These are phyloP conservation scores for Daldinia vernicosa DNA, from an alignment of 495 filamentous ascomycete species.

Conservation along the genomic window DNA sequence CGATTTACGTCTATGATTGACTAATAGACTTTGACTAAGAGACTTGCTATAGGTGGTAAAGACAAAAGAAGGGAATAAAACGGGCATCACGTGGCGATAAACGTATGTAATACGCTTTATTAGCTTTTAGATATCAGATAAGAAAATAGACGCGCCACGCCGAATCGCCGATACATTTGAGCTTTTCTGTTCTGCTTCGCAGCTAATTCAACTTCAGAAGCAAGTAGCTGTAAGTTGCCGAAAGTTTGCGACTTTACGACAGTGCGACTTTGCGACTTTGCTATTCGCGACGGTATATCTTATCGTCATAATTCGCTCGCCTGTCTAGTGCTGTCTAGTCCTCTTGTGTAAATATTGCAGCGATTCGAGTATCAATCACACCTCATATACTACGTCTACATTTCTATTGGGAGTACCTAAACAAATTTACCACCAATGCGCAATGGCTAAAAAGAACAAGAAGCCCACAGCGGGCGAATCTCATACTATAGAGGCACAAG, in stretches of 20 bases:
- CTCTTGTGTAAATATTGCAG: background rate
- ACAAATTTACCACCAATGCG: conserved; percentile 31
- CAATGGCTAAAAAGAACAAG: conserved; percentile 60
- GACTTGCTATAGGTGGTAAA: background rate
- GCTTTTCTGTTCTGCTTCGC: conserved; percentile 13
- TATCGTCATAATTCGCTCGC: conserved; percentile 17
- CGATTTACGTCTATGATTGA: background rate
- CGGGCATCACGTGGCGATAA: conserved; percentile 41
- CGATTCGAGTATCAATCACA: conserved; percentile 14
- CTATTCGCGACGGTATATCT: conserved; percentile 6
- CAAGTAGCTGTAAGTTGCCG: conserved; percentile 11
- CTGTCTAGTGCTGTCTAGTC: background rate
- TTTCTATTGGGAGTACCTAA: conserved; percentile 26
- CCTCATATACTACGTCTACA: conserved; percentile 14
- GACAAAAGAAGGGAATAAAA: background rate
- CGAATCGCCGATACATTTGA: conserved; percentile 35
- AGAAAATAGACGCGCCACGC: conserved; percentile 30
- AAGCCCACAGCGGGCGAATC: conserved; percentile 46
- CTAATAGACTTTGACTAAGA: background rate
- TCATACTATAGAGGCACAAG: conserved; percentile 38
- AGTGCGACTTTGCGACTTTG: conserved; percentile 4
- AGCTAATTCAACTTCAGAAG: conserved; percentile 7
- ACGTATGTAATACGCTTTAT: conserved; percentile 6
- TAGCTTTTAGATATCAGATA: conserved; percentile 36
- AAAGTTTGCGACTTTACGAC: conserved; percentile 1